Percentiles rank a stretch among this genome's conserved stretches.
These are phyloP conservation scores for Stipa capillata DNA, from an alignment of 176 grass and related monocot species.

Conservation along the genomic window DNA sequence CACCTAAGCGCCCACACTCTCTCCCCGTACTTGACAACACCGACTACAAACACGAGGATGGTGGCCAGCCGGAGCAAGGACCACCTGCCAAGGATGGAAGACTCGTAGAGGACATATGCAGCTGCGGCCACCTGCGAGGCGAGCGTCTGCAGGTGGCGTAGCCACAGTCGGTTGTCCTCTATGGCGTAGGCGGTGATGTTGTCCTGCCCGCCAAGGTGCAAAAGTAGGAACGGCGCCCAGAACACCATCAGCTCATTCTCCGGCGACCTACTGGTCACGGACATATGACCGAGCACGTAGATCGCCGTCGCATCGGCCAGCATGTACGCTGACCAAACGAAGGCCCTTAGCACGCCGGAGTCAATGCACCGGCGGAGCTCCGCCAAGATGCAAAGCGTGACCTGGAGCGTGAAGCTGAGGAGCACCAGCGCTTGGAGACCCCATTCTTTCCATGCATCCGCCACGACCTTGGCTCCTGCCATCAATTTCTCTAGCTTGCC, in stretches of 20 bases:
- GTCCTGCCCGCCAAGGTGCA: too few species aligned
- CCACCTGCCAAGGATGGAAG: background rate
- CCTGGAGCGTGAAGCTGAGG: background rate
- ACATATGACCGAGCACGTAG: constrained; percentile 20
- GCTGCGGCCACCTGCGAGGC: background rate
- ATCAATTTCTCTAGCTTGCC: background rate
- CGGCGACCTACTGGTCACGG: background rate
- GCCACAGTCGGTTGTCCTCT: too few species aligned
- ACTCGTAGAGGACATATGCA: background rate
- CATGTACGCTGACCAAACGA: constrained; percentile 22
- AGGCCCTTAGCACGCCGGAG: too few species aligned
- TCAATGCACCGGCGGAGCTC: background rate
- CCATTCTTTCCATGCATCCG: background rate
- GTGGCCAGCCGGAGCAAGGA: background rate
- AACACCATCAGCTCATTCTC: background rate
- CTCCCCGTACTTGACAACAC: constrained; percentile 16
- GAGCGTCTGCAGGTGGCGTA: too few species aligned
- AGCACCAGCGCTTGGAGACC: background rate
- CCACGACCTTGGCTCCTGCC: background rate
- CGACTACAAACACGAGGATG: background rate
- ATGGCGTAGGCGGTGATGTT: too few species aligned
- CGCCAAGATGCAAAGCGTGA: background rate
- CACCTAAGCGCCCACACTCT: background rate
- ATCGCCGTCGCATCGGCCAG: constrained; percentile 25
- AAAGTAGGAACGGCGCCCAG: too few species aligned